Evolutionary conservation across 768 basidiomycete genomes (phyloP).

Genomic region (Chalciporus sphaerocephalus): DNA sequence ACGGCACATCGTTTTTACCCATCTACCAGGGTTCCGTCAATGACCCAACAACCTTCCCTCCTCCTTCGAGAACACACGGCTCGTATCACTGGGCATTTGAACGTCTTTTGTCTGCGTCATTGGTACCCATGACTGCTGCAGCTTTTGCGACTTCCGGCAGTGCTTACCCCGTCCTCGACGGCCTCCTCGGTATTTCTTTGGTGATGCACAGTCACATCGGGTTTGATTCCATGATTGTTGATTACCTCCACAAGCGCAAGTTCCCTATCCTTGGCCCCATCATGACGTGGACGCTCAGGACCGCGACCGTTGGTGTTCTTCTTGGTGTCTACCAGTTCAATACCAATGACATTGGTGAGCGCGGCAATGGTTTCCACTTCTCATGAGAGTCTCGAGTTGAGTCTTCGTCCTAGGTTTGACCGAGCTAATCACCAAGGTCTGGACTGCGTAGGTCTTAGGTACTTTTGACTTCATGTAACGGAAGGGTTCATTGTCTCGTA

Average conservation of each 20-base stretch:
- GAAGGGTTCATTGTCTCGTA: not conserved
- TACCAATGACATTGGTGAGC: constrained; percentile 94
- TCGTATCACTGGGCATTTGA: constrained; percentile 95
- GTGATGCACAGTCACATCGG: constrained; percentile 96
- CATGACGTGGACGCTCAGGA: constrained; percentile 70
- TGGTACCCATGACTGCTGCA: constrained; percentile 85
- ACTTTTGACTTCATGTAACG: not conserved
- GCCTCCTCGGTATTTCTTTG: constrained; percentile 79
- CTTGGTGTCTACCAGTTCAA: constrained; percentile 97
- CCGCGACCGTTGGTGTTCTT: constrained; percentile 73
- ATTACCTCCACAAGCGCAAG: constrained; percentile 93
- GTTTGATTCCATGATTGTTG: constrained; percentile 76
- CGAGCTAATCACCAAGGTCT: constrained; percentile 77
- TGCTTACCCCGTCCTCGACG: constrained; percentile 83
- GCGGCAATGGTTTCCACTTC: constrained; percentile 1
- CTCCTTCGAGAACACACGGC: constrained; percentile 75
- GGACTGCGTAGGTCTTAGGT: constrained; percentile 59
- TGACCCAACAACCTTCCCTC: constrained; percentile 88
- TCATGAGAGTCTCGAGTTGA: not conserved
- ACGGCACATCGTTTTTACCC: constrained; percentile 40
- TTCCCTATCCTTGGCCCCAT: constrained; percentile 77
- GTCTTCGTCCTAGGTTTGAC: constrained; percentile 59
- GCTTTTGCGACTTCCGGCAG: constrained; percentile 77
- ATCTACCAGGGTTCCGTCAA: constrained; percentile 91
- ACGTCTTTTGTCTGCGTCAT: constrained; percentile 78